Evolutionary conservation across 768 basidiomycete species (phyloP).

Genomic region (Tephrocybe rancida): DNA sequence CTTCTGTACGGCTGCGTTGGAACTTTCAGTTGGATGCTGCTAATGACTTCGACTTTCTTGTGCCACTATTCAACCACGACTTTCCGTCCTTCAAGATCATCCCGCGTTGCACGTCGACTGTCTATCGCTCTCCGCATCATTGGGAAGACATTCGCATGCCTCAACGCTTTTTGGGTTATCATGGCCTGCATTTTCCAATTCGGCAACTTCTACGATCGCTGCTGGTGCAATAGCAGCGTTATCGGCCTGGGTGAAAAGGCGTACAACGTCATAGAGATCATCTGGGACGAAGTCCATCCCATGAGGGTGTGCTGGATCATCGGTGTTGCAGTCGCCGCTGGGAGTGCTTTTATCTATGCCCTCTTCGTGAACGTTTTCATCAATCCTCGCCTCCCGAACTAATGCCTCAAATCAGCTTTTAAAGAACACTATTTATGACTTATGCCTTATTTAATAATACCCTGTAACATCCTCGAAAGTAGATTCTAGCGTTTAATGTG

Average conservation of each 20-base stretch:
- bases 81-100: conserved; percentile 8
- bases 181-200: conserved; percentile 28
- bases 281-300: conserved; percentile 7
- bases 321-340: conserved; percentile 6
- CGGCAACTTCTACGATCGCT: conserved; percentile 23
- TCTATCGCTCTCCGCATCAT: conserved; percentile 21
- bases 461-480: no score
- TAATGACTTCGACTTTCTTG: conserved; percentile 24
- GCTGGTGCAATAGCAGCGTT: conserved; percentile 28
- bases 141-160: conserved; percentile 22
- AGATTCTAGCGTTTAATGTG: no score
- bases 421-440: background rate
- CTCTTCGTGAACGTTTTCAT: conserved; percentile 8
- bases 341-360: conserved; percentile 6
- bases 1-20: conserved; percentile 23
- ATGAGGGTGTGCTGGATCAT: conserved; percentile 12
- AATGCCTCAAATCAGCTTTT: background rate
- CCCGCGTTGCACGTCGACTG: conserved; percentile 17
- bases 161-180: conserved; percentile 27
- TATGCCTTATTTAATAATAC: no score
- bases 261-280: conserved; percentile 24
- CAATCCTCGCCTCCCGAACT: conserved; percentile 2
- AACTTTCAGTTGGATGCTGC: conserved; percentile 24
- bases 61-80: conserved; percentile 24
- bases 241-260: conserved; percentile 17